phyloP scores from a whole-genome alignment of 2,329 filamentous ascomycete genomes.

The Penicillium janthinellum region DNA sequence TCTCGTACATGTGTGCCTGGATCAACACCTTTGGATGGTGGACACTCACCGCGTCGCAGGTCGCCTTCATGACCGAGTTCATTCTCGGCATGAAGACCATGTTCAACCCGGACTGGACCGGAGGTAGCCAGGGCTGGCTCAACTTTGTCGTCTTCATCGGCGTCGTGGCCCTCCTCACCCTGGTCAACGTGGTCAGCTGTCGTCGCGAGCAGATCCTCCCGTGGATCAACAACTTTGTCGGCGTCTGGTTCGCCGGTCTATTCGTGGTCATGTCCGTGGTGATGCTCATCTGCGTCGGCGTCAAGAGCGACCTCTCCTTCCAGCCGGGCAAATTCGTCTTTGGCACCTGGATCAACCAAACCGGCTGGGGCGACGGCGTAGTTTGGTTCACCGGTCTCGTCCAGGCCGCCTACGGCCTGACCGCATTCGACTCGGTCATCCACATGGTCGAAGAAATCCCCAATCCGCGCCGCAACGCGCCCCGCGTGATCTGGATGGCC shows the following conservation, averaged over 20 bases:
- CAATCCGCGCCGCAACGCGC: constrained; percentile 53
- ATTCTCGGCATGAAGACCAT: constrained; percentile 59
- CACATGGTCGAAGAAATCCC: constrained; percentile 63
- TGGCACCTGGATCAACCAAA: constrained; percentile 53
- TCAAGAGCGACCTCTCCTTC: constrained; percentile 47
- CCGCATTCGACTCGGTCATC: constrained; percentile 61
- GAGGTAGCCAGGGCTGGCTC: constrained; percentile 52
- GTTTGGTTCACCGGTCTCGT: constrained; percentile 62
- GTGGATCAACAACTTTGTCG: constrained; percentile 60
- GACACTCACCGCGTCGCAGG: constrained; percentile 57
- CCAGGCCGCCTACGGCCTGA: constrained; percentile 59
- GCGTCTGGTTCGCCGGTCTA: constrained; percentile 54
- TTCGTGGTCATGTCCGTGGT: constrained; percentile 57
- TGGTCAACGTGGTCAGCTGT: constrained; percentile 56
- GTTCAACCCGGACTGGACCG: constrained; percentile 53
- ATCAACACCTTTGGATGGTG: constrained; percentile 64
- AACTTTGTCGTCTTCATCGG: constrained; percentile 59
- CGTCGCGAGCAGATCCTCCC: constrained; percentile 53
- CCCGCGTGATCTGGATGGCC: constrained; percentile 56
- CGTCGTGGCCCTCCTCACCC: constrained; percentile 51
- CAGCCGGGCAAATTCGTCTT: constrained; percentile 58
- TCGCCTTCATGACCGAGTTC: constrained; percentile 62
- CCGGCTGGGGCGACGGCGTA: constrained; percentile 58
- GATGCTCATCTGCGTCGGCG: constrained; percentile 56
- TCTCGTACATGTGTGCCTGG: constrained; percentile 61